Evolutionary conservation across 768 basidiomycete genomes (phyloP).

Genomic region (Podaxis sp.): DNA sequence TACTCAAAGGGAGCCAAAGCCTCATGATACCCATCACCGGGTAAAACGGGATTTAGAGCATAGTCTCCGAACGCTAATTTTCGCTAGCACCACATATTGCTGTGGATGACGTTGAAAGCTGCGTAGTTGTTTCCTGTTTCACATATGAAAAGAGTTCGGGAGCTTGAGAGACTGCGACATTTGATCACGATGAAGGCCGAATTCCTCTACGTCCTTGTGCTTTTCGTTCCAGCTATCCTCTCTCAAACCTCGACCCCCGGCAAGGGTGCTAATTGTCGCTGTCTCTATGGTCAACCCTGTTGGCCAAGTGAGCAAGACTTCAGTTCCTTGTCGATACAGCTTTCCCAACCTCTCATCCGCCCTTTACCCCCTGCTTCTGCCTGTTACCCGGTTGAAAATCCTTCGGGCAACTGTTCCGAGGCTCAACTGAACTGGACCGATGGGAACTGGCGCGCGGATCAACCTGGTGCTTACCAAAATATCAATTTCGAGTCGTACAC

Average conservation of each 20-base stretch:
- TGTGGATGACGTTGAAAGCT: no score
- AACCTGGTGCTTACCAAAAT: slow-evolving; percentile 12
- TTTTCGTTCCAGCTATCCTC: background rate
- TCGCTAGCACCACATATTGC: no score
- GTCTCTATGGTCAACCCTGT: slow-evolving; percentile 39
- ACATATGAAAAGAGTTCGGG: background rate
- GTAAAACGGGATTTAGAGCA: no score
- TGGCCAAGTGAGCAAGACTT: slow-evolving; percentile 35
- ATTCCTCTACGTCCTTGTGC: background rate
- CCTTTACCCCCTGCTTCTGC: background rate
- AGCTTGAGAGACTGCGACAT: background rate
- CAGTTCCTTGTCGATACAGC: background rate
- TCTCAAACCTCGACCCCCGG: background rate
- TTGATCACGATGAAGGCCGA: background rate
- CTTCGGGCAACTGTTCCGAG: background rate
- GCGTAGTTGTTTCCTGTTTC: background rate
- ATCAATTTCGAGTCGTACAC: background rate
- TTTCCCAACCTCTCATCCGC: background rate
- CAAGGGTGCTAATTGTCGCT: slow-evolving; percentile 15
- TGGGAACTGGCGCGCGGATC: background rate
- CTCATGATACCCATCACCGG: no score
- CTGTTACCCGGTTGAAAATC: background rate
- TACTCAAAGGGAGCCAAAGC: no score
- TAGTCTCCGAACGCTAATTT: no score
- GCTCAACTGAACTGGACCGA: background rate